A percentile compares a stretch with the other conserved stretches of the same genome.
phyloP scores from a whole-genome alignment of 495 filamentous ascomycete species.

The Clohesyomyces aquaticus region DNA sequence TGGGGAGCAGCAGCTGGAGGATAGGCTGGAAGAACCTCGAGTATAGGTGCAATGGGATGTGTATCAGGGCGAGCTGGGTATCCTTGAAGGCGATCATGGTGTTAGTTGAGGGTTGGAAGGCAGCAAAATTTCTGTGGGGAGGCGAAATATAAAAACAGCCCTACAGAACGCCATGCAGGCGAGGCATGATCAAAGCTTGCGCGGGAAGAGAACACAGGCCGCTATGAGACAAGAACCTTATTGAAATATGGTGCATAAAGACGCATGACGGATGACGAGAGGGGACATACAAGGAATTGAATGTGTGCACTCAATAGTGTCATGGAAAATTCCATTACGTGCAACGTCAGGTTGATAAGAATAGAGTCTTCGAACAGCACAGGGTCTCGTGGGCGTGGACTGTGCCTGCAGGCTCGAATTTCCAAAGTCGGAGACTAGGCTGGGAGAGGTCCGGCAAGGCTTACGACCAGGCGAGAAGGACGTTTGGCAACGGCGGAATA shows the following conservation, averaged over 20 bases:
- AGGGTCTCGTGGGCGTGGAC: constrained; percentile 28
- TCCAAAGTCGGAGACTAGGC: constrained; percentile 21
- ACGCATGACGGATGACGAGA: constrained; percentile 36
- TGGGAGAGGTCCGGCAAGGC: constrained; percentile 32
- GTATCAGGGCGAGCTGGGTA: constrained; percentile 81
- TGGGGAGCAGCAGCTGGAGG: constrained; percentile 77
- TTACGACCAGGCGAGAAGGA: constrained; percentile 30
- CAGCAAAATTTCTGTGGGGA: constrained; percentile 34
- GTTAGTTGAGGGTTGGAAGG: constrained; percentile 35
- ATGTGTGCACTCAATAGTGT: constrained; percentile 47
- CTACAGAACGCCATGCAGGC: constrained; percentile 31
- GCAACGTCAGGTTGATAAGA: constrained; percentile 30
- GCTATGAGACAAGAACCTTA: constrained; percentile 18
- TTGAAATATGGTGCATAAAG: constrained; percentile 16
- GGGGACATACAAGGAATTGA: constrained; percentile 45
- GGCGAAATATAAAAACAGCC: constrained; percentile 41
- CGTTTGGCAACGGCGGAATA: constrained; percentile 34
- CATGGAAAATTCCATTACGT: constrained; percentile 46
- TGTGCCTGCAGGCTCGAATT: constrained; percentile 29
- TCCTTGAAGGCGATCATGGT: constrained; percentile 63
- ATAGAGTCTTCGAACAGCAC: constrained; percentile 22
- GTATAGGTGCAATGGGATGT: constrained; percentile 85
- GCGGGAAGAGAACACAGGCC: too few relatives aligned
- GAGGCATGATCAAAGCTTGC: constrained; percentile 18
- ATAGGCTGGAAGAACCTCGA: constrained; percentile 81